Percentiles rank a stretch among this genome's conserved stretches.
phyloP scores from a whole-genome alignment of 495 filamentous ascomycete genomes.

The Gamarada debralockiae region DNA sequence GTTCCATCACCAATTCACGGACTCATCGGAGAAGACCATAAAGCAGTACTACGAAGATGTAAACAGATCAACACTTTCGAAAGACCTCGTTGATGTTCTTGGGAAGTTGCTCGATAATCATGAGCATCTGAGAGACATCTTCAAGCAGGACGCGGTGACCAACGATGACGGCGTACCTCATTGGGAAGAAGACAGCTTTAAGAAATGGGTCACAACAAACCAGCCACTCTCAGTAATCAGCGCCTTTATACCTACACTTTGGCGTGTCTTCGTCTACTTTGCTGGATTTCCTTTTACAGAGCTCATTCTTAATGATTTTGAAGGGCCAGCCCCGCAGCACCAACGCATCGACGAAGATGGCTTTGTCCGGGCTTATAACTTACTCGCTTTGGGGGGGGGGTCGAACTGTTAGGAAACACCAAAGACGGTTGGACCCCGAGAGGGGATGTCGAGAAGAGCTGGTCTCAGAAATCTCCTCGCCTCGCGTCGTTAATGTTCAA shows the following conservation, averaged over 20 bases:
- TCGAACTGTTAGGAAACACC: constrained; percentile 3
- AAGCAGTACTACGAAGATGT: constrained; percentile 26
- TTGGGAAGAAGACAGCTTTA: constrained; percentile 3
- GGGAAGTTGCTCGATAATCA: constrained; percentile 2
- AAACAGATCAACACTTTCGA: constrained; percentile 8
- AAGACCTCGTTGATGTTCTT: constrained; percentile 3
- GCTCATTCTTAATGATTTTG: neutral
- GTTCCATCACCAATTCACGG: neutral
- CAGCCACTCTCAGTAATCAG: constrained; percentile 6
- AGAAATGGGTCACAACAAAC: constrained; percentile 6
- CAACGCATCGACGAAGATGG: constrained; percentile 6
- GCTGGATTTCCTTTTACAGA: constrained; percentile 7
- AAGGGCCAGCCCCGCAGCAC: constrained; percentile 1
- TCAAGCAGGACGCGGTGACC: constrained; percentile 18
- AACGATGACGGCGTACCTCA: constrained; percentile 41
- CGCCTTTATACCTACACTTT: constrained; percentile 1
- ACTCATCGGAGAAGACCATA: constrained; percentile 62
- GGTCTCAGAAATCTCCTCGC: constrained; percentile 6
- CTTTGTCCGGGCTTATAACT: constrained; percentile 4
- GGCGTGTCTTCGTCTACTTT: constrained; percentile 8
- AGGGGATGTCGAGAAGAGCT: constrained; percentile 3
- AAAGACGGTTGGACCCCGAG: neutral
- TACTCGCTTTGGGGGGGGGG: constrained; percentile 2
- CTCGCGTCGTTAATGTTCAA: constrained; percentile 2
- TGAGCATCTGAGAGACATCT: constrained; percentile 6